phyloP scores from a whole-genome alignment of 148 eudicot genomes.

The Arctostaphylos glauca region DNA sequence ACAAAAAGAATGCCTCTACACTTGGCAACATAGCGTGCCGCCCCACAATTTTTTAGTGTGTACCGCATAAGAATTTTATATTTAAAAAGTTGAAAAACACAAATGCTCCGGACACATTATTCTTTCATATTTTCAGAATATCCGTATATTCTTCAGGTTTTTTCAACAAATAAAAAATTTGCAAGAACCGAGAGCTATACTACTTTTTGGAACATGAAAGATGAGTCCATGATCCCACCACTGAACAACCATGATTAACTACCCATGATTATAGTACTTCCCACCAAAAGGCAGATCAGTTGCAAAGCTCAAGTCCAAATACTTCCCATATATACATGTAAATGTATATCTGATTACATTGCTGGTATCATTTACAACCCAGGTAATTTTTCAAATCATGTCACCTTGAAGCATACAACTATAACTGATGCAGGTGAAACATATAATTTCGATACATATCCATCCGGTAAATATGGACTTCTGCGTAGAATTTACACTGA shows the following conservation, averaged over 20 bases:
- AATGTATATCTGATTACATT: neutral
- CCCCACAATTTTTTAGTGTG: too few relatives aligned
- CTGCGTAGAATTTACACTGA: neutral
- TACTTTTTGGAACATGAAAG: neutral
- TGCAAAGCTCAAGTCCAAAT: neutral
- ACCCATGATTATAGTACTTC: neutral
- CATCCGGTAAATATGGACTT: neutral
- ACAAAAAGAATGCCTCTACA: too few relatives aligned
- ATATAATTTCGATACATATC: neutral
- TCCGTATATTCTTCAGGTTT: neutral
- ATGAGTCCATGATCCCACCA: constrained; percentile 4
- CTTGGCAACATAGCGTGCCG: too few relatives aligned
- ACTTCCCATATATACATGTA: neutral
- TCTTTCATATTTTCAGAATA: neutral
- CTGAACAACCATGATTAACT: neutral
- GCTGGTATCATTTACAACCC: neutral
- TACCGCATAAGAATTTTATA: too few relatives aligned
- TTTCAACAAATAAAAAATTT: neutral
- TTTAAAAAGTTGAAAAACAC: too few relatives aligned
- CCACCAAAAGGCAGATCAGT: neutral
- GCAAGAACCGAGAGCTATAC: neutral
- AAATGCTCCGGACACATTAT: neutral
- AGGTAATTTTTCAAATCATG: neutral
- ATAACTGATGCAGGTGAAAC: neutral
- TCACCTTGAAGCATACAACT: neutral